phyloP scores from a whole-genome alignment of 805 yeast species.

The Starmerella vitae region DNA sequence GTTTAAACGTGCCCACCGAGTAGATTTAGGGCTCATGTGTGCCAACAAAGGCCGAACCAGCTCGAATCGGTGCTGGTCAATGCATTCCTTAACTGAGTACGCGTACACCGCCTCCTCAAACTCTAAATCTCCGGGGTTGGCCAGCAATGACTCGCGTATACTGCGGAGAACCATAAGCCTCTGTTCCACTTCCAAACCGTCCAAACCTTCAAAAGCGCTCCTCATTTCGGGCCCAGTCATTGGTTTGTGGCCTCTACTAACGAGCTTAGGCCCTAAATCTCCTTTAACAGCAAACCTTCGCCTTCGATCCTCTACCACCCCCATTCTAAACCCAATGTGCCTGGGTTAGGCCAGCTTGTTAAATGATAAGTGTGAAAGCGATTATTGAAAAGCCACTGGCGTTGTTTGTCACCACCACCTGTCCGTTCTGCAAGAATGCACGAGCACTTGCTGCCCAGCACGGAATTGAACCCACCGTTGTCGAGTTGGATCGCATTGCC shows the following conservation, averaged over 20 bases:
- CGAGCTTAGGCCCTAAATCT: slow-evolving; percentile 1
- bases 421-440: slow-evolving; percentile 22
- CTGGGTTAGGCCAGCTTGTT: not conserved
- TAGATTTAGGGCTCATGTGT: not conserved
- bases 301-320: not conserved
- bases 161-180: slow-evolving; percentile 7
- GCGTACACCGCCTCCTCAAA: slow-evolving; percentile 7
- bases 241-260: slow-evolving; percentile 12
- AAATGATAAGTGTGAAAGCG: slow-evolving; percentile 5
- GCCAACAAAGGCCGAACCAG: slow-evolving; percentile 7
- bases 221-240: slow-evolving; percentile 8
- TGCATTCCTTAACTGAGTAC: slow-evolving; percentile 5
- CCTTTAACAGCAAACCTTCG: slow-evolving; percentile 14
- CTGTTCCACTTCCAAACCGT: not conserved
- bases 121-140: not conserved
- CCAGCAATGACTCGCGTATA: slow-evolving; percentile 11
- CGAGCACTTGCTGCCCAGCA: slow-evolving; percentile 14
- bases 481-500: slow-evolving; percentile 47
- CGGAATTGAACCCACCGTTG: slow-evolving; percentile 15
- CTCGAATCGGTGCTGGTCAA: slow-evolving; percentile 1
- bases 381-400: slow-evolving; percentile 17
- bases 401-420: slow-evolving; percentile 19
- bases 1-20: slow-evolving; percentile 2
- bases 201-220: slow-evolving; percentile 2
- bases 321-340: not conserved